These are phyloP conservation scores for Aspergillus thermomutatus DNA, from an alignment of 2,329 filamentous ascomycete species.

Conservation along the genomic window DNA sequence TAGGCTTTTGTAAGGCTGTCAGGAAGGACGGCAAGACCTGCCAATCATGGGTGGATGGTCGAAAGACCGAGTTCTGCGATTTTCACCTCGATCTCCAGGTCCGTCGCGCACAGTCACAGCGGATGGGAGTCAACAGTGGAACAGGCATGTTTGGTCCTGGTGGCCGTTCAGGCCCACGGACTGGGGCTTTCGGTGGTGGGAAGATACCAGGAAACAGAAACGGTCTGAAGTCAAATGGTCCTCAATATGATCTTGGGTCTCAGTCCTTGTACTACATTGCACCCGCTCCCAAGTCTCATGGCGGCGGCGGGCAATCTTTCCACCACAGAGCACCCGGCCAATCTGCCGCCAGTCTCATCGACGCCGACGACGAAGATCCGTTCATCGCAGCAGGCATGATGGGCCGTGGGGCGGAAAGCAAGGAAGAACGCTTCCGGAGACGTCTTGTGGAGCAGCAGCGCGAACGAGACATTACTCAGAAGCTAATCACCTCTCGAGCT, in stretches of 20 bases:
- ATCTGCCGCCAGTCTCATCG: constrained; percentile 41
- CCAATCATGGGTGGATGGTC: constrained; percentile 78
- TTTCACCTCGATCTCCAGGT: constrained; percentile 85
- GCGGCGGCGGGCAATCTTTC: constrained; percentile 15
- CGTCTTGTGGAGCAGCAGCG: constrained; percentile 42
- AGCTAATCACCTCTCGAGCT: constrained; percentile 33
- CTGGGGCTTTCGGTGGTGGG: constrained; percentile 34
- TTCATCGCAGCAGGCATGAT: constrained; percentile 40
- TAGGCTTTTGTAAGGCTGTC: constrained; percentile 82
- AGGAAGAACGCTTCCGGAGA: constrained; percentile 41
- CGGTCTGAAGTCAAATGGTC: constrained; percentile 34
- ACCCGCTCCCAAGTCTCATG: constrained; percentile 25
- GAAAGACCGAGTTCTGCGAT: constrained; percentile 87
- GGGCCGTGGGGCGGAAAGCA: constrained; percentile 38
- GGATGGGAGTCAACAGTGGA: constrained; percentile 77
- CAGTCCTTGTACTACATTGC: constrained; percentile 47
- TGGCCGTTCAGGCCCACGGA: constrained; percentile 40
- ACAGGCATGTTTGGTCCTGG: constrained; percentile 48
- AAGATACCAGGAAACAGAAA: constrained; percentile 16
- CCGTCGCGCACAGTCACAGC: constrained; percentile 62
- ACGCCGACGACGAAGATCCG: constrained; percentile 40
- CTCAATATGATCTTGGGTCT: constrained; percentile 39
- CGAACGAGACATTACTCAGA: constrained; percentile 44
- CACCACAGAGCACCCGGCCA: constrained; percentile 22
- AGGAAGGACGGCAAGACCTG: constrained; percentile 83